phyloP scores from a whole-genome alignment of 2,329 filamentous ascomycete genomes.

The Amphichorda felina region DNA sequence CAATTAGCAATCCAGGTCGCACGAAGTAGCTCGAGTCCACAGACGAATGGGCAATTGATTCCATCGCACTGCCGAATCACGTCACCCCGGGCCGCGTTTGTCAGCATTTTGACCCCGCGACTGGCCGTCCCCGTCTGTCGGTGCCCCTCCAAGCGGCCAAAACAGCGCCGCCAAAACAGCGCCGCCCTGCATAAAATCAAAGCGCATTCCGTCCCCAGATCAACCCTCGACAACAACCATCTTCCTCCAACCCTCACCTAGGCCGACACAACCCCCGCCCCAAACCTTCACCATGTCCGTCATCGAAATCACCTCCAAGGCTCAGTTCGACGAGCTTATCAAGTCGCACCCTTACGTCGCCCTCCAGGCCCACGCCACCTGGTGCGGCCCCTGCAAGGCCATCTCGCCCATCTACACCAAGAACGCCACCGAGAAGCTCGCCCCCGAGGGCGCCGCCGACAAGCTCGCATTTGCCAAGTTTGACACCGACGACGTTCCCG shows the following conservation, averaged over 20 bases:
- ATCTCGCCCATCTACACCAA: conserved; percentile 42
- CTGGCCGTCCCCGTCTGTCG: not conserved
- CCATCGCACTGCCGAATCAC: conserved; percentile 2
- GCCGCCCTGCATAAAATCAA: no score
- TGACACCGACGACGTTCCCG: conserved; percentile 42
- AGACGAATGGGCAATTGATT: no score
- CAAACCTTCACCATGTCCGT: conserved; percentile 15
- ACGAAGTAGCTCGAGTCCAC: no score
- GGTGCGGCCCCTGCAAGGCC: conserved; percentile 49
- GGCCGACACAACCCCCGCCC: not conserved
- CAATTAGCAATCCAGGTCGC: no score
- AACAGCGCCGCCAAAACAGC: no score
- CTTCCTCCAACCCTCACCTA: not conserved
- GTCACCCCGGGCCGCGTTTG: conserved; percentile 1
- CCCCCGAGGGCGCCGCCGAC: conserved; percentile 21
- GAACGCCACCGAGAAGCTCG: conserved; percentile 29
- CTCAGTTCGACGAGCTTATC: conserved; percentile 37
- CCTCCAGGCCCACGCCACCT: conserved; percentile 46
- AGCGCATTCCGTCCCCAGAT: not conserved
- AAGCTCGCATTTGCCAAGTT: conserved; percentile 44
- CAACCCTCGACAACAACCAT: not conserved
- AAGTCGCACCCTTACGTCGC: conserved; percentile 35
- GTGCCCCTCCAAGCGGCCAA: not conserved
- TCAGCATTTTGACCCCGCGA: conserved; percentile 2
- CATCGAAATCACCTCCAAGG: conserved; percentile 25